phyloP scores from a whole-genome alignment of 805 yeast genomes.

The Ascoidea asiatica region DNA sequence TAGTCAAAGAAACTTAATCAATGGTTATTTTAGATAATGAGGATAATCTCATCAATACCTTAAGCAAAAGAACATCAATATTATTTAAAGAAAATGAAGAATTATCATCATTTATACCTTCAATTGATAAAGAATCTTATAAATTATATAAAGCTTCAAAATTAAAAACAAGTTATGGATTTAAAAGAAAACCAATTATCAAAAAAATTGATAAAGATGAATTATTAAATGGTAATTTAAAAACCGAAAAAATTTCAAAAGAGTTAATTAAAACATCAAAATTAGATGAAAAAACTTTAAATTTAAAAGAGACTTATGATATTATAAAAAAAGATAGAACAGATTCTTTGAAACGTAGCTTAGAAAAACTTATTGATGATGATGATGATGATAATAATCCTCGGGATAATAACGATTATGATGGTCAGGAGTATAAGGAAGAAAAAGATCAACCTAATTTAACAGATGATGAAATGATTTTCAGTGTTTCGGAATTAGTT shows the following conservation, averaged over 20 bases:
- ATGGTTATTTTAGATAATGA: no score
- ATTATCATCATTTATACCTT: neutral
- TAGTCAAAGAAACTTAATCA: no score
- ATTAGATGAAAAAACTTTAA: neutral
- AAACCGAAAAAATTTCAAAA: no score
- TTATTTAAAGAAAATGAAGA: neutral
- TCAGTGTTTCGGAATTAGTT: neutral
- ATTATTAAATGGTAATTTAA: neutral
- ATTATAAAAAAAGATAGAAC: no score
- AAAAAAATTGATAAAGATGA: neutral
- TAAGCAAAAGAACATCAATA: neutral
- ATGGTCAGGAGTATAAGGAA: neutral
- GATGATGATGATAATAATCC: no score
- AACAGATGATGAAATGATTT: no score
- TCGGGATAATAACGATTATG: neutral
- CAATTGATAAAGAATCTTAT: neutral
- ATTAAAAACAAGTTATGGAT: neutral
- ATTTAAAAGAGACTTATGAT: no score
- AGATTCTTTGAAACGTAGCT: neutral
- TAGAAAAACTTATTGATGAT: no score
- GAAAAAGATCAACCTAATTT: no score
- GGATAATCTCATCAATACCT: no score
- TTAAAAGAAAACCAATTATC: neutral
- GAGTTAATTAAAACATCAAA: neutral
- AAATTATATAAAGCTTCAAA: neutral